These are phyloP conservation scores for Zymoseptoria pseudotritici DNA, from an alignment of 2,329 filamentous ascomycete genomes.

Conservation along the genomic window DNA sequence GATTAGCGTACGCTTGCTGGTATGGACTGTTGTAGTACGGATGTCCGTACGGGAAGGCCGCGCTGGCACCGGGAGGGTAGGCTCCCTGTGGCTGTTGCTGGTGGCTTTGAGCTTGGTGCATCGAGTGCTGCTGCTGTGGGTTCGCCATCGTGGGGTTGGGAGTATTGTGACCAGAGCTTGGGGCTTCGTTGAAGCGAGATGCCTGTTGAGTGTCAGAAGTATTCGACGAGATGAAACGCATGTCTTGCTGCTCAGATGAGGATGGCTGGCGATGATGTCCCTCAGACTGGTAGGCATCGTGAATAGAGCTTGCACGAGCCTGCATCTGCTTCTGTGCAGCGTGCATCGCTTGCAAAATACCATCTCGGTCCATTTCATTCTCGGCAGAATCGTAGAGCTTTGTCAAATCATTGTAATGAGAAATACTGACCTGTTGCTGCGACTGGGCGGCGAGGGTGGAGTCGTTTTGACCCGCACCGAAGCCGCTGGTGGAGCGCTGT, in stretches of 20 bases:
- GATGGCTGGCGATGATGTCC: background rate
- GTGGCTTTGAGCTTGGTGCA: conserved; percentile 31
- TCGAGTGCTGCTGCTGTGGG: conserved; percentile 37
- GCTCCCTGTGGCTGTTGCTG: conserved; percentile 43
- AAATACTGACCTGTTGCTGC: conserved; percentile 43
- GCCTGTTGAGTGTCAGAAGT: background rate
- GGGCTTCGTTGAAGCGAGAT: conserved; percentile 52
- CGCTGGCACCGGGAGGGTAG: conserved; percentile 30
- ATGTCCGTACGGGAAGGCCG: conserved; percentile 51
- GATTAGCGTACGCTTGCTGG: conserved; percentile 56
- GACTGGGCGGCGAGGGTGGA: conserved; percentile 55
- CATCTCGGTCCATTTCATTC: background rate
- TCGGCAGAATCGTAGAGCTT: background rate
- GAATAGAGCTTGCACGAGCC: background rate
- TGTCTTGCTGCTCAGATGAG: no score
- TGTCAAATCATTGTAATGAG: conserved; percentile 1
- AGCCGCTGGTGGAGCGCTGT: conserved; percentile 70
- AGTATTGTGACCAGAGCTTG: conserved; percentile 83
- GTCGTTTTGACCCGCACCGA: conserved; percentile 54
- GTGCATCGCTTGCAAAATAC: background rate
- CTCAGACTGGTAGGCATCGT: background rate
- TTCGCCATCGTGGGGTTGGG: conserved; percentile 65
- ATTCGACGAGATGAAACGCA: no score
- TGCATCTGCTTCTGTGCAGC: background rate
- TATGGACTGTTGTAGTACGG: conserved; percentile 56